Base-by-base conservation (phyloP, 1,284 basidiomycete species). In the Stygiomarasmius scandens region DNA sequence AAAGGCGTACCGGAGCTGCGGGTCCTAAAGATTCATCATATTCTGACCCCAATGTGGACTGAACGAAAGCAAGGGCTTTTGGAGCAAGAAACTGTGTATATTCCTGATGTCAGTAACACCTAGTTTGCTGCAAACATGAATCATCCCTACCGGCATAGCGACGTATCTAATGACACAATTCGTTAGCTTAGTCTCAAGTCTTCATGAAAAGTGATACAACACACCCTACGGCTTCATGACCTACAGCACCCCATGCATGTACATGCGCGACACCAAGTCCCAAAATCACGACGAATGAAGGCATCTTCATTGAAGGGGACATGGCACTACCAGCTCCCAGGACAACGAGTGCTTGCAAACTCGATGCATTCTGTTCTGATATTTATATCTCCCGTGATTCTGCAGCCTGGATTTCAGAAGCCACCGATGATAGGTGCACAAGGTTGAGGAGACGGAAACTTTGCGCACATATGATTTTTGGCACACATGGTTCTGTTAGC, bases 21-120 rank as follows among this genome's bases (percentile, higher is more conserved):
- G 74, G 72, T 2, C 80, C 79, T 10, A 82, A 72, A 4, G 78
- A 77, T 49, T 74, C 57, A 32, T 70, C 69, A 61, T 77, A 80
- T 0, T 68, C 73, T 0, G 75, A 66, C 1, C 75, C 75, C 14
- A 82, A 69, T 2, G 77, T 75, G 2, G 70, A 67, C 52, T 79
- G 66, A 2, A 82, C 80, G 56, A 78, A 79, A 1, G 73, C 66
- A 6, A 79, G 69, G 1, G 80, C 73, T 16, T 77, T 77, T 2
- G 78, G 71, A 24, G 71, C 70, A 29, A 82, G 69, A 62, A 82
- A 82, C 78, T 81, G 50, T 5, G 19, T 6, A 32, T n/a, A n/a
- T n/a, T n/a, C 29, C 29, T 32, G 6, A 32, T n/a, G n/a, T n/a
- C n/a, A 34, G 23, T 52, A 41, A 49, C 14, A n/a, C 6, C 16